Evolutionary conservation across 805 yeast species (phyloP).

Genomic region (Saturnispora galanensis): DNA sequence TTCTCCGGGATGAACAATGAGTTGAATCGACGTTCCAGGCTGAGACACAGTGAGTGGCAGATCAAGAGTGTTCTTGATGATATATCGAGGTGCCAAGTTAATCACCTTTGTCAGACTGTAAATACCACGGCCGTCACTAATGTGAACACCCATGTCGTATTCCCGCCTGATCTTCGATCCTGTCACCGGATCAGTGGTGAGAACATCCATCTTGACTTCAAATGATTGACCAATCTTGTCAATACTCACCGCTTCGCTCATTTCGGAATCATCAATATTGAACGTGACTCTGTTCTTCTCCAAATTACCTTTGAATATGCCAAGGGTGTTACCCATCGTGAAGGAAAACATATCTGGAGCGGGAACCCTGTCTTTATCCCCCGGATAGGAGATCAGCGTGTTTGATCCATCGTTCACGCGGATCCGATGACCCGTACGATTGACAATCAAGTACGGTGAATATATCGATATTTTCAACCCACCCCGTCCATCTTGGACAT

Average conservation of each 20-base stretch:
- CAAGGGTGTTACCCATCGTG: constrained; percentile 32
- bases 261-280: constrained; percentile 55
- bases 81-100: constrained; percentile 72
- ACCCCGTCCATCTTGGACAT: constrained; percentile 41
- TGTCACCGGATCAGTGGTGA: not conserved
- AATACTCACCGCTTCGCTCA: constrained; percentile 69
- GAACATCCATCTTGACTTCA: constrained; percentile 39
- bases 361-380: constrained; percentile 25
- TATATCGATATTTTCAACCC: constrained; percentile 62
- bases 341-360: constrained; percentile 82
- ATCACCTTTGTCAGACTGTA: constrained; percentile 71
- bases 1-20: constrained; percentile 37
- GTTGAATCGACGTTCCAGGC: constrained; percentile 46
- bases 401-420: constrained; percentile 48
- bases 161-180: constrained; percentile 28
- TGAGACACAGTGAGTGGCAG: constrained; percentile 54
- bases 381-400: constrained; percentile 32
- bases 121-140: constrained; percentile 78
- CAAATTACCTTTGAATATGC: constrained; percentile 22
- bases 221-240: constrained; percentile 83
- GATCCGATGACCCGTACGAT: constrained; percentile 64
- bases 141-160: constrained; percentile 63
- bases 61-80: constrained; percentile 53
- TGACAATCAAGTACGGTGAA: constrained; percentile 77
- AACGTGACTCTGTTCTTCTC: constrained; percentile 58